Conservation (phyloP, 352 stramenopile genomes). For the Pythium apleroticum region DNA sequence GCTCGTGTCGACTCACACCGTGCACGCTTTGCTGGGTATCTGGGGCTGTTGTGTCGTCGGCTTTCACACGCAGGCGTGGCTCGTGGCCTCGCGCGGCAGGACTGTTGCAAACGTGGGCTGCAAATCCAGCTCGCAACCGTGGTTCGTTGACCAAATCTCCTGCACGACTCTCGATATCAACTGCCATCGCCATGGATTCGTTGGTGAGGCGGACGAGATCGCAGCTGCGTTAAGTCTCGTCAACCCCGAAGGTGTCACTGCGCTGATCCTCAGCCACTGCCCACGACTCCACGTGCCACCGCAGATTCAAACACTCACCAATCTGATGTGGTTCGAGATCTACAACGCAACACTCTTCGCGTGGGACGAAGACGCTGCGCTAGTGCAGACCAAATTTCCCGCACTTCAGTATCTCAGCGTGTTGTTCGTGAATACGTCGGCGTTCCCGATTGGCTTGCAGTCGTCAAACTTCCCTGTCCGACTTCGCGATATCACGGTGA, state of each 20-base stretch:
- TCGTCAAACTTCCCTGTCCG: slow-evolving; percentile 10
- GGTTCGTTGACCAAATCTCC: slow-evolving; percentile 23
- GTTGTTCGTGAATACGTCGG: slow-evolving; percentile 14
- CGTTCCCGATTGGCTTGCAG: slow-evolving; percentile 7
- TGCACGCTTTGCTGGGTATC: background rate
- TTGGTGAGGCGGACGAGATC: slow-evolving; percentile 11
- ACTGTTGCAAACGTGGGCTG: slow-evolving; percentile 3
- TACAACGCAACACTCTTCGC: slow-evolving; percentile 18
- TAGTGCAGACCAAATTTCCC: slow-evolving; percentile 1
- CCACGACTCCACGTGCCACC: slow-evolving; percentile 16
- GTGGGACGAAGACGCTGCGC: slow-evolving; percentile 12
- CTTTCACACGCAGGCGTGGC: slow-evolving; percentile 11
- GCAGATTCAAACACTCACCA: slow-evolving; percentile 12
- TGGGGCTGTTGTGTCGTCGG: slow-evolving; percentile 17
- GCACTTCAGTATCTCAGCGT: slow-evolving; percentile 18
- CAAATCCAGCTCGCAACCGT: slow-evolving; percentile 26
- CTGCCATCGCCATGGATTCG: slow-evolving; percentile 23
- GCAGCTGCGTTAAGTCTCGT: slow-evolving; percentile 4
- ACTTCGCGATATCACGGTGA: slow-evolving; percentile 21
- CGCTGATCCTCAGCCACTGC: slow-evolving; percentile 25
- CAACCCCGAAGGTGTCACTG: background rate
- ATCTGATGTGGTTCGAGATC: slow-evolving; percentile 22
- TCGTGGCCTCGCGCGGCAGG: background rate
- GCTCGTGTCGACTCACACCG: background rate
- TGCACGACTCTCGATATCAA: slow-evolving; percentile 32